A percentile compares a stretch with the other conserved stretches of the same genome.
These are phyloP conservation scores for Aethionema arabicum DNA, from an alignment of 345 rosid species.

Conservation along the genomic window DNA sequence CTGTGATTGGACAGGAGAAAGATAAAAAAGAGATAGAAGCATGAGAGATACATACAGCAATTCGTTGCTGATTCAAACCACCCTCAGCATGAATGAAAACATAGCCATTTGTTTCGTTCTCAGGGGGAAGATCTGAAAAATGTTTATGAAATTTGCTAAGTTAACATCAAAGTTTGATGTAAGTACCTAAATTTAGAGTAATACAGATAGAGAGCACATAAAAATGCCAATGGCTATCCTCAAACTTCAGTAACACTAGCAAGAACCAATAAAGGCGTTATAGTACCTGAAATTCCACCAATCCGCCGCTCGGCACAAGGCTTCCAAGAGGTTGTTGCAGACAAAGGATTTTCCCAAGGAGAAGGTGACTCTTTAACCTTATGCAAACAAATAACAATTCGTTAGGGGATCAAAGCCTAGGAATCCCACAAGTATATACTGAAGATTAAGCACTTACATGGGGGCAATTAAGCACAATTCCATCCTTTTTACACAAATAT, in stretches of 20 bases:
- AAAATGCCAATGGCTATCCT: not conserved
- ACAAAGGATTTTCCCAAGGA: slow-evolving; percentile 92
- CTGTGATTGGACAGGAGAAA: not conserved
- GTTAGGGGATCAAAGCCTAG: slow-evolving; percentile 4
- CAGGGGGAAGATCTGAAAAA: slow-evolving; percentile 74
- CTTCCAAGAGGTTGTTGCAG: slow-evolving; percentile 98
- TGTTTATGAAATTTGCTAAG: slow-evolving; percentile 17
- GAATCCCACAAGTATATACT: slow-evolving; percentile 16
- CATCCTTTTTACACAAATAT: slow-evolving; percentile 91
- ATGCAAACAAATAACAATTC: slow-evolving; percentile 14
- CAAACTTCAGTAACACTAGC: not conserved
- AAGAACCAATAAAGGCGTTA: not conserved
- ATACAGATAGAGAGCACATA: slow-evolving; percentile 10
- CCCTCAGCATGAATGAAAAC: slow-evolving; percentile 99
- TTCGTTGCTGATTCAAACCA: slow-evolving; percentile 97
- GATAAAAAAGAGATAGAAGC: slow-evolving; percentile 5
- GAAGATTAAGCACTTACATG: slow-evolving; percentile 53
- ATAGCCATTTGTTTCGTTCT: slow-evolving; percentile 95
- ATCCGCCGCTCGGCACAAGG: slow-evolving; percentile 94
- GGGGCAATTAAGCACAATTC: slow-evolving; percentile 92
- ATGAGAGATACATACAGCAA: slow-evolving; percentile 65
- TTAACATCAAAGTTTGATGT: slow-evolving; percentile 13
- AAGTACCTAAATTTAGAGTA: too few species aligned
- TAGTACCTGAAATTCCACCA: slow-evolving; percentile 75
- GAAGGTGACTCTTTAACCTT: slow-evolving; percentile 95